Evolutionary conservation across 2,329 filamentous ascomycete genomes (phyloP), one percentile per base, ranked within the genome.

Genomic region (Dryadomyces sulphureus): DNA sequence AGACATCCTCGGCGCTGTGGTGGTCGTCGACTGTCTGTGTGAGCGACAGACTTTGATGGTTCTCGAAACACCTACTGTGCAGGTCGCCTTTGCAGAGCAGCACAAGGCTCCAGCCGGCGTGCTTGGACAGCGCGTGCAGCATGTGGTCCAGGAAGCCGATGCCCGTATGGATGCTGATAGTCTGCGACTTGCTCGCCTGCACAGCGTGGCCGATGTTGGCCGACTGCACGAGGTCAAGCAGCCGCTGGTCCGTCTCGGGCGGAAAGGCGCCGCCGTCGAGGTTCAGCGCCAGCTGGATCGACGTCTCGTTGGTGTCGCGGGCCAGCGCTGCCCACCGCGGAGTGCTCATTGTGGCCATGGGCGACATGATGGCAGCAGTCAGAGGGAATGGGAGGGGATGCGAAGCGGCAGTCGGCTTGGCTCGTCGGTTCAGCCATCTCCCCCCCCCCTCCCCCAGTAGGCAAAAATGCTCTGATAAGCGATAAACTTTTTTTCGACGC

Each of bases 111-210:
- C 90, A 96, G 52, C 92, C 90, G 6, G 84, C 80, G 66, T 98
- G 92, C 67, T 98, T 96, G 43, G 92, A 85, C 46, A 96, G 74
- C 6, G 92, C 92, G 65, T 98, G 92, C 43, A 96, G 75, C 90
- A 98, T 96, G 70, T 98, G 92, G 68, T 98, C 92, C 47, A 98
- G 73, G 66, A 98, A 98, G 49, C 92, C 92, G 63, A 98, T 94
- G 53, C 92, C 92, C 0, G 90, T 94, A 71, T 86, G 81, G 54
- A 96, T 73, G 59, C 78, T 78, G 60, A 96, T 95, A 50, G 78
- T 79, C 65, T 96, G 92, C 38, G 81, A 84, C 54, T 82, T 79
- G 55, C 84, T 90, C 53, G 79, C 70, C 65, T 98, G 90, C 1
- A 81, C 81, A 25, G 92, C 90, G 62, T 98, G 92, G 47, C 72